These are phyloP conservation scores for Pyrenochaeta sp. DNA, from an alignment of 2,329 filamentous ascomycete genomes.

Conservation along the genomic window DNA sequence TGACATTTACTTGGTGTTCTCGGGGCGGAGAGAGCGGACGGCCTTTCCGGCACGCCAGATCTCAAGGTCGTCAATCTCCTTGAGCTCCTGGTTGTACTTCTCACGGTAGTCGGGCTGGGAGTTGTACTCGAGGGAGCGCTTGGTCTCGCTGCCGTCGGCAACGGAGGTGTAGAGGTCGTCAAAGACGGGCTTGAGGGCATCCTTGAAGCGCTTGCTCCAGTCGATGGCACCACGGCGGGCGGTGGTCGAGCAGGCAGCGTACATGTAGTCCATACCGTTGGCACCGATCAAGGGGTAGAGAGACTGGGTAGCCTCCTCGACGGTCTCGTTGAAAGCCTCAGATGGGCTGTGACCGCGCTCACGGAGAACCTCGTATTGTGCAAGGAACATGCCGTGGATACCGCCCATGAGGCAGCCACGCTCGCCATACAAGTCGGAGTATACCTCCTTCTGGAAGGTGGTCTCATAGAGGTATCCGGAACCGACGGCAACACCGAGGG, in stretches of 20 bases:
- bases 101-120: constrained; percentile 93
- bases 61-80: constrained; percentile 97
- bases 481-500: constrained; percentile 95
- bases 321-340: constrained; percentile 99
- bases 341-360: constrained; percentile 97
- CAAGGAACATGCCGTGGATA: constrained; percentile 99
- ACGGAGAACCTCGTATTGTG: constrained; percentile 99
- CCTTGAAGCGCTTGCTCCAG: constrained; percentile 98
- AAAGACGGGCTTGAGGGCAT: constrained; percentile 98
- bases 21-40: constrained; percentile 67
- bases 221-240: constrained; percentile 98
- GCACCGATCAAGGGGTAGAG: constrained; percentile 96
- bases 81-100: constrained; percentile 97
- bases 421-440: constrained; percentile 99
- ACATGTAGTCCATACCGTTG: constrained; percentile 99
- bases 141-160: constrained; percentile 88
- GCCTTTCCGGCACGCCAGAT: constrained; percentile 99
- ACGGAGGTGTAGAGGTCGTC: constrained; percentile 96
- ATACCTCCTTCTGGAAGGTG: constrained; percentile 99
- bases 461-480: constrained; percentile 99
- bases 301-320: constrained; percentile 98
- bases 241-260: constrained; percentile 98
- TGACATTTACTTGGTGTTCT: constrained; percentile 45
- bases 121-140: constrained; percentile 98
- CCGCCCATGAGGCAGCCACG: constrained; percentile 99